Percentiles rank a stretch among this genome's conserved stretches.
Evolutionary conservation across 2,329 filamentous ascomycete genomes (phyloP).

Genomic region (Claviceps africana): DNA sequence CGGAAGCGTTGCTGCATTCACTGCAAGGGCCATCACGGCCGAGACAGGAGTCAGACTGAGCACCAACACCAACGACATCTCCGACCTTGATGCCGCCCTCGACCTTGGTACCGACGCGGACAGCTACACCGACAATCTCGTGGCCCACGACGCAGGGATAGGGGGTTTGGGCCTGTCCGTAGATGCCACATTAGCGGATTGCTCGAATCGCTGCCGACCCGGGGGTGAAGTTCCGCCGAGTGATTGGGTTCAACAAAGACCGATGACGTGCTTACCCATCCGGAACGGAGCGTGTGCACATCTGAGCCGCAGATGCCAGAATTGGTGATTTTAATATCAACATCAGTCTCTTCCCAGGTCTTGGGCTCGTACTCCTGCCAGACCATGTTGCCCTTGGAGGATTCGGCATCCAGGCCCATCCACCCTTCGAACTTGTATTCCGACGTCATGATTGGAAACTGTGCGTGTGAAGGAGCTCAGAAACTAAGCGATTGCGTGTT

Average conservation of each 20-base stretch:
- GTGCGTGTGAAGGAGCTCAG: background rate
- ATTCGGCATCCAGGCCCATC: constrained; percentile 28
- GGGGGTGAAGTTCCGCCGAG: background rate
- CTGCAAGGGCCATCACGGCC: constrained; percentile 23
- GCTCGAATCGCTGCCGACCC: background rate
- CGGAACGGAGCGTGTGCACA: constrained; percentile 42
- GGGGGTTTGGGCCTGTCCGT: constrained; percentile 3
- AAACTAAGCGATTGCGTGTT: background rate
- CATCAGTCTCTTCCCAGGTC: constrained; percentile 49
- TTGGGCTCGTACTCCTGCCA: constrained; percentile 48
- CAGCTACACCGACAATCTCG: constrained; percentile 48
- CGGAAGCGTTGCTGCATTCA: constrained; percentile 26
- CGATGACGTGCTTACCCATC: constrained; percentile 24
- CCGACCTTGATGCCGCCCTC: constrained; percentile 39
- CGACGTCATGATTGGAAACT: constrained; percentile 10
- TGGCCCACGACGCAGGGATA: constrained; percentile 45
- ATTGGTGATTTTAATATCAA: constrained; percentile 52
- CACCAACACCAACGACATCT: constrained; percentile 49
- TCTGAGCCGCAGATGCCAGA: constrained; percentile 54
- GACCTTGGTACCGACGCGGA: constrained; percentile 36
- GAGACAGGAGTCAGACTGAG: constrained; percentile 43
- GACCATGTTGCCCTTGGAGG: constrained; percentile 36
- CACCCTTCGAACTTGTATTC: constrained; percentile 38
- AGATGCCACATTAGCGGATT: background rate
- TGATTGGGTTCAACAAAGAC: background rate